Evolutionary conservation across 495 filamentous ascomycete genomes (phyloP), one percentile per base, ranked within the genome.

Genomic region (Lichenothelia convexa): DNA sequence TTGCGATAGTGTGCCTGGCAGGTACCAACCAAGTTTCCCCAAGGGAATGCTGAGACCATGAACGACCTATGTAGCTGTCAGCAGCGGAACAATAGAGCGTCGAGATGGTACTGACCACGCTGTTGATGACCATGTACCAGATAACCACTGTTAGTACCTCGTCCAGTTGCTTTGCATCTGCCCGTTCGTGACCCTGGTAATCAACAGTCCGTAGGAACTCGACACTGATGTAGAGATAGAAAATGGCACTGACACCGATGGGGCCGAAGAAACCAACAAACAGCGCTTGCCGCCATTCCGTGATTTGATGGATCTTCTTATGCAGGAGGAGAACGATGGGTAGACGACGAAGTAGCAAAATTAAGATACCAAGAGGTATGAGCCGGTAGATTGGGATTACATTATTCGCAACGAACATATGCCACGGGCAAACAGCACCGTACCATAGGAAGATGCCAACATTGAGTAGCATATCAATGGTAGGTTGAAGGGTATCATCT

Each of bases 201-300:
- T 47, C 53, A 35, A 68, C 63, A 24, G 36, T 54, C 11, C 56
- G 46, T 11, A 81, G 43, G 43, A 80, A 92, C 27, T 87, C 77
- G 1, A 78, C 58, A 22, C 67, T 73, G 45, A 92, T 61, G 44
- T 82, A 86, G 16, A 93, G 65, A 50, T 93, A 93, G 55, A 92
- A 93, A 30, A 93, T 67, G 3, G 85, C 83, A 30, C 78, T 82
- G 4, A 93, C 82, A n/a, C 87, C 86, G 41, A 95, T 87, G 8
- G 85, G 87, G 0, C 86, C 87, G 45, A 93, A 93, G 62, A 92
- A 92, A 4, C 85, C 87, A 21, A 85, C 79, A 43, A 92, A 91
- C 1, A 75, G 58, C 2, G 84, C 81, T 42, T 91, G 80, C 7
- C 62, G 60, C 5, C 70, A 45, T 27, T 78, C 67, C 41, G 85